A percentile compares a stretch with the other conserved stretches of the same genome.
phyloP scores from a whole-genome alignment of 108 stramenopile genomes.

The Mayamaea pseudoterrestris region DNA sequence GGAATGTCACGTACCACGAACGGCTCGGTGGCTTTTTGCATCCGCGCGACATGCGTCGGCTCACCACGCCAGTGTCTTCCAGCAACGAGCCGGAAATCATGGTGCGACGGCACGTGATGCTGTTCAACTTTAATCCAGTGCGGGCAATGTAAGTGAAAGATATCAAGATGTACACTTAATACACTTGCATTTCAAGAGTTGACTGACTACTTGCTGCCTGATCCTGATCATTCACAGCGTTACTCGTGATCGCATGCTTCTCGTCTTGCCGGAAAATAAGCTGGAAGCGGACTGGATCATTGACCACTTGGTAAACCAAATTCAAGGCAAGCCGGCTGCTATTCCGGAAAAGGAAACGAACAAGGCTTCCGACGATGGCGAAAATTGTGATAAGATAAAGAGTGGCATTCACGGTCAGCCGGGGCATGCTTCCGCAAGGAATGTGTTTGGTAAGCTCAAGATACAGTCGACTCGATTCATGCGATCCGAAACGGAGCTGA shows the following conservation, averaged over 20 bases:
- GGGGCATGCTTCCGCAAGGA: no score
- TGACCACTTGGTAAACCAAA: slow-evolving; percentile 42
- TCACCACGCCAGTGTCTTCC: slow-evolving; percentile 77
- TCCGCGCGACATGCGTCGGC: slow-evolving; percentile 76
- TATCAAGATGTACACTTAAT: neutral
- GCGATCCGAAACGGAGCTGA: no score
- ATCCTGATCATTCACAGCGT: no score
- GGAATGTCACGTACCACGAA: slow-evolving; percentile 28
- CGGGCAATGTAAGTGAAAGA: slow-evolving; percentile 56
- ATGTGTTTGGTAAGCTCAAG: no score
- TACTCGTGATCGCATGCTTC: slow-evolving; percentile 59
- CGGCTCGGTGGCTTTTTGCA: slow-evolving; percentile 71
- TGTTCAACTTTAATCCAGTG: slow-evolving; percentile 73
- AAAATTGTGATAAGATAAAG: no score
- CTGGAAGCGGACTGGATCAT: slow-evolving; percentile 84
- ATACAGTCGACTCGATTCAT: no score
- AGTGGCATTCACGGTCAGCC: no score
- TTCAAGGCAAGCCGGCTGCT: slow-evolving; percentile 55
- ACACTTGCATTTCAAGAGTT: no score
- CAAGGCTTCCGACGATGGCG: neutral
- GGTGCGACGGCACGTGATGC: slow-evolving; percentile 71
- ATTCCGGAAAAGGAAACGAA: no score
- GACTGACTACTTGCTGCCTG: no score
- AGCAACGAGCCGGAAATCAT: slow-evolving; percentile 74
- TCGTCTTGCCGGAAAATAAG: slow-evolving; percentile 70